Conservation (phyloP, 2,329 filamentous ascomycete genomes). For the Acrocalymma vagum region DNA sequence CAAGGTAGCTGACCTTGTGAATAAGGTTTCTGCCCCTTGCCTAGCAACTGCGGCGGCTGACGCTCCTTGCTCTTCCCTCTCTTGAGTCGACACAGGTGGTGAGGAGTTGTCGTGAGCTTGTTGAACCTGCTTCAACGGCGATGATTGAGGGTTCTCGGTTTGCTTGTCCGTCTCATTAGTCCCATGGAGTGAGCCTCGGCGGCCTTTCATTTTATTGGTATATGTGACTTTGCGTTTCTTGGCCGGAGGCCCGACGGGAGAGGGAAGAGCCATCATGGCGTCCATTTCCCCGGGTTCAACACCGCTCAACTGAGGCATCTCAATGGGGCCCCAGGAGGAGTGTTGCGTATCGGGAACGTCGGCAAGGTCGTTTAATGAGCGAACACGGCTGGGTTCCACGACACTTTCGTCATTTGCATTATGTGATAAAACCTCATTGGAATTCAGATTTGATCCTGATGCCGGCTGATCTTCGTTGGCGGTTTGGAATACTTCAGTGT, state of each 20-base stretch:
- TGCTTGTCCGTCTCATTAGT: conserved; percentile 17
- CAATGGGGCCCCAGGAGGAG: conserved; percentile 41
- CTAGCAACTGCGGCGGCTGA: conserved; percentile 34
- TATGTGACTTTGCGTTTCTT: conserved; percentile 44
- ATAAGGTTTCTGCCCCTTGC: conserved; percentile 23
- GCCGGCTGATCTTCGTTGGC: conserved; percentile 51
- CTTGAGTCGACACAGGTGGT: conserved; percentile 29
- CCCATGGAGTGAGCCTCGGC: conserved; percentile 24
- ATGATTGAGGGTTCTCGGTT: conserved; percentile 18
- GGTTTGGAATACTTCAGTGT: conserved; percentile 36
- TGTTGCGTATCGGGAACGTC: conserved; percentile 44
- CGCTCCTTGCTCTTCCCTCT: conserved; percentile 45
- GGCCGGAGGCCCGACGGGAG: conserved; percentile 28
- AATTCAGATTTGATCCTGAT: conserved; percentile 32
- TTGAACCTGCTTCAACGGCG: conserved; percentile 24
- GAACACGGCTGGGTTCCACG: conserved; percentile 27
- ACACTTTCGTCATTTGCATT: too few species aligned
- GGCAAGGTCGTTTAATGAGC: conserved; percentile 47
- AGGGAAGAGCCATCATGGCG: conserved; percentile 29
- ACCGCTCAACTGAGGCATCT: conserved; percentile 43
- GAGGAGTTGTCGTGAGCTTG: conserved; percentile 27
- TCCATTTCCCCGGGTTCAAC: conserved; percentile 44
- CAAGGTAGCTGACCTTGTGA: conserved; percentile 27
- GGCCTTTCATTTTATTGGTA: conserved; percentile 26
- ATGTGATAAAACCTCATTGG: too few species aligned